These are phyloP conservation scores for Pseudogymnoascus sp. DNA, from an alignment of 2,329 filamentous ascomycete genomes.

Conservation along the genomic window DNA sequence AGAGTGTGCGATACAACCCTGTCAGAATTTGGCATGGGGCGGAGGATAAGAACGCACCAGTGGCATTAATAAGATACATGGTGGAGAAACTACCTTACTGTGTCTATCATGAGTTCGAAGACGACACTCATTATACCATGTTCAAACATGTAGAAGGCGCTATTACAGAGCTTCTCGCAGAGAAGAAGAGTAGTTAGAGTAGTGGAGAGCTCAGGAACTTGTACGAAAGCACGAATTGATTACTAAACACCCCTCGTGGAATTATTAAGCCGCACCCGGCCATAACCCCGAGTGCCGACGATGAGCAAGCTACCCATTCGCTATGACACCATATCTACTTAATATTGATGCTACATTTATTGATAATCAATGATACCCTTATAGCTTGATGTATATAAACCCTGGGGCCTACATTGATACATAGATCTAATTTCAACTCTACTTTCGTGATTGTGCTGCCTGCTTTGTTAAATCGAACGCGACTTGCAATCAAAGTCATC, in stretches of 20 bases:
- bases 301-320: neutral
- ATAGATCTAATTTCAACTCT: neutral
- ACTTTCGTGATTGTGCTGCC: neutral
- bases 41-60: constrained; percentile 16
- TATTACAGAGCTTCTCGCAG: neutral
- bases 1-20: constrained; percentile 12
- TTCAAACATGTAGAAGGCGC: neutral
- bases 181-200: neutral
- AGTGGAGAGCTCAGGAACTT: neutral
- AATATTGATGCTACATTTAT: constrained; percentile 1
- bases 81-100: neutral
- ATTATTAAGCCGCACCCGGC: neutral
- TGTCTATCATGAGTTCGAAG: neutral
- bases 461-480: neutral
- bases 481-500: neutral
- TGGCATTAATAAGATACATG: neutral
- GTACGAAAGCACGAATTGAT: neutral
- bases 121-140: neutral
- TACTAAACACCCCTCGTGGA: neutral
- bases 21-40: constrained; percentile 17
- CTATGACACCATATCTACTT: constrained; percentile 7
- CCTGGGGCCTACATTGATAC: neutral
- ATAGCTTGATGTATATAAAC: neutral
- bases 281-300: neutral
- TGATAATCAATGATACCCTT: neutral